phyloP scores from a whole-genome alignment of 1,139 yeast species.

The Trichomonascaceae sp. region DNA sequence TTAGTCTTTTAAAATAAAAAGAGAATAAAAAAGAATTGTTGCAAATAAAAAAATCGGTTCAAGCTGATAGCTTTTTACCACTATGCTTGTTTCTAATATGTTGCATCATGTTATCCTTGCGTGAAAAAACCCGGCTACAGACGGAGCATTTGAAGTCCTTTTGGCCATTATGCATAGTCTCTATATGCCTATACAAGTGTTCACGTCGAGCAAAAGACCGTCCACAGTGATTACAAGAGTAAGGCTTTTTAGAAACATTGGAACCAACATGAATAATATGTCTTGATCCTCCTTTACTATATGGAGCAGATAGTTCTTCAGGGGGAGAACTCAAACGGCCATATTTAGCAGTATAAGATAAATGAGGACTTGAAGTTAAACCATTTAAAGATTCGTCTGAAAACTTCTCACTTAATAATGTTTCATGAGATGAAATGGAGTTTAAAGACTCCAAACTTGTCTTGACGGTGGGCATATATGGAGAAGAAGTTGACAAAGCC shows the following conservation, averaged over 20 bases:
- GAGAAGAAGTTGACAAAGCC: background rate
- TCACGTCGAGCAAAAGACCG: conserved; percentile 25
- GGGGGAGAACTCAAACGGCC: conserved; percentile 6
- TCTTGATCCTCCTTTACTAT: conserved; percentile 9
- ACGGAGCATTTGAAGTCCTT: conserved; percentile 24
- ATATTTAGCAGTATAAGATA: background rate
- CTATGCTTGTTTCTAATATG: conserved; percentile 26
- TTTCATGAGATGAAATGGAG: conserved; percentile 1
- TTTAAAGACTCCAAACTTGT: conserved; percentile 2
- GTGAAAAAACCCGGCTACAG: conserved; percentile 23
- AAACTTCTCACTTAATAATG: background rate
- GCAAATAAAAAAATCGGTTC: too few species aligned
- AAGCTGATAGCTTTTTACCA: conserved; percentile 4
- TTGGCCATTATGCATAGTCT: conserved; percentile 26
- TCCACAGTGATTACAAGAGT: conserved; percentile 23
- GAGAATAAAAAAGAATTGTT: background rate
- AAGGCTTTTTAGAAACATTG: conserved; percentile 19
- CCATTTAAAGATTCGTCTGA: conserved; percentile 4
- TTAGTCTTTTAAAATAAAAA: background rate
- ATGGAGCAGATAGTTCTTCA: conserved; percentile 5
- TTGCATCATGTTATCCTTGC: conserved; percentile 29
- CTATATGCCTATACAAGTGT: conserved; percentile 25
- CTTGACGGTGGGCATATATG: background rate
- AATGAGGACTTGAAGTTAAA: background rate
- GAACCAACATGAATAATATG: conserved; percentile 8